Evolutionary conservation across 768 basidiomycete genomes (phyloP), one percentile per base, ranked within the genome.

Genomic region (Cyathus striatus): DNA sequence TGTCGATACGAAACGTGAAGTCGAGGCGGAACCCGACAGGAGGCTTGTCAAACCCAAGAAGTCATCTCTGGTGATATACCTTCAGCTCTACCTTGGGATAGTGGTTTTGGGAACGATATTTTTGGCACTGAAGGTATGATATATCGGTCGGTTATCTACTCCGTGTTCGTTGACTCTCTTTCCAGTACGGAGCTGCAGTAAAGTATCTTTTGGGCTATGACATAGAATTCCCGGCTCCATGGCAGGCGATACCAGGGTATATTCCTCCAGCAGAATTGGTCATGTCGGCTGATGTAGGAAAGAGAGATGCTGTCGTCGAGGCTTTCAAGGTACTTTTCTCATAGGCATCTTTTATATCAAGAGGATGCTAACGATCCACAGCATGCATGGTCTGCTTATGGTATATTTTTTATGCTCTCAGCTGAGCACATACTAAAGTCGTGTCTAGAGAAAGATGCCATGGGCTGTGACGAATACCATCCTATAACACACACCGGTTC

Each of bases 401-500:
- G 90, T 90, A 46, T 45, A 72, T 61, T n/a, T n/a, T n/a, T 45
- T 21, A 22, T 17, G 14, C 7, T 35, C 9, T 22, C 44, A 33
- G 17, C 6, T 24, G 14, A 34, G 20, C 44, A 16, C 32, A 40
- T 7, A 32, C n/a, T 24, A 3, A 25, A 41, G 12, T 16, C 23
- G 33, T n/a, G 26, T 45, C 44, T 66, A 92, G 92, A 94, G 66
- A 70, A 81, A 47, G 83, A 96, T 57, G 93, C 93, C 5, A 94
- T 92, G 81, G 94, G 94, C 3, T 72, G 73, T 41, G 93, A 97
- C 65, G 90, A 95, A 57, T 96, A 92, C 54, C 89, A 94, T 54
- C 93, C 95, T 0, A 72, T 97, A 20, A 74, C 76, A 24, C 75
- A 74, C 45, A 68, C 60, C 14, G 94, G 95, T 1, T 74, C 79